Evolutionary conservation across 306 rosid genomes (phyloP).

Genomic region (Delonix regia): DNA sequence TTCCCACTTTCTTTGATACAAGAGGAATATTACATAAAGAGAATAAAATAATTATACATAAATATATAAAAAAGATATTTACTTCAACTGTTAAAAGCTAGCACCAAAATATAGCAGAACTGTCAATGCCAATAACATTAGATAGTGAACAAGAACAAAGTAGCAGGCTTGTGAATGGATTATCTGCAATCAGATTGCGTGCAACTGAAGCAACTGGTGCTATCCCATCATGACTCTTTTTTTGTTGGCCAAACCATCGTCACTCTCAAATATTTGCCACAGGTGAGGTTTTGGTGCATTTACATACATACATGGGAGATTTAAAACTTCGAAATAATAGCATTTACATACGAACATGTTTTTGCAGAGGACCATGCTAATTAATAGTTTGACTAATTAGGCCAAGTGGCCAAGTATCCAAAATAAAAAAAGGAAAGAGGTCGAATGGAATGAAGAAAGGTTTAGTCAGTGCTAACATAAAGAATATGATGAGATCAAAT

Average conservation of each 20-base stretch:
- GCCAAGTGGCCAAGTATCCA: no score
- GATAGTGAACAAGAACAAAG: conserved; percentile 69
- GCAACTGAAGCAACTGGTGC: conserved; percentile 81
- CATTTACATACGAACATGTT: no score
- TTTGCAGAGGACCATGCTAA: no score
- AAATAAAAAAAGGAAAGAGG: no score
- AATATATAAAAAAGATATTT: conserved; percentile 36
- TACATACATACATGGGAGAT: background rate
- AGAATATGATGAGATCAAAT: no score
- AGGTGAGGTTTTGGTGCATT: conserved; percentile 40
- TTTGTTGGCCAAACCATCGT: no score
- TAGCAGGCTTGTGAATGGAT: conserved; percentile 92
- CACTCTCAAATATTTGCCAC: conserved; percentile 37
- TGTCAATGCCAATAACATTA: conserved; percentile 41
- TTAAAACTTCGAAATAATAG: conserved; percentile 37
- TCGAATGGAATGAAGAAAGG: no score
- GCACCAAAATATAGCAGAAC: conserved; percentile 73
- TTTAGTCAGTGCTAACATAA: no score
- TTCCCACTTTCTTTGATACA: conserved; percentile 14
- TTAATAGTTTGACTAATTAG: no score
- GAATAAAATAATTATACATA: conserved; percentile 19
- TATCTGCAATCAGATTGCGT: conserved; percentile 75
- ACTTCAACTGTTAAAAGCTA: conserved; percentile 88
- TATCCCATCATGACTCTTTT: conserved; percentile 74
- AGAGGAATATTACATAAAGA: conserved; percentile 28